These are phyloP conservation scores for Paramecium bursaria DNA, from an alignment of 73 alveolate species.

Conservation along the genomic window DNA sequence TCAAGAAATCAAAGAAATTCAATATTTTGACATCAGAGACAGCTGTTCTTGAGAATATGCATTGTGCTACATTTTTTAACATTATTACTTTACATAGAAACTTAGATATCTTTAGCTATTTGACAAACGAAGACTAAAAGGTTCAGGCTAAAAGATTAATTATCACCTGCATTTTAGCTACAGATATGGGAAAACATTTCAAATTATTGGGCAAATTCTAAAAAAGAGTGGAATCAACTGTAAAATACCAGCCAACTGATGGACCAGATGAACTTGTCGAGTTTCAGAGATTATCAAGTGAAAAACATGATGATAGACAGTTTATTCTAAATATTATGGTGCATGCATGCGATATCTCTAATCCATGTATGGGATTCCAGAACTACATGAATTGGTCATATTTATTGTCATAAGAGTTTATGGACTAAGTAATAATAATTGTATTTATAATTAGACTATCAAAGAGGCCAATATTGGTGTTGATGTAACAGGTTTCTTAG, in stretches of 20 bases:
- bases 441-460: constrained; percentile 36
- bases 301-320: constrained; percentile 55
- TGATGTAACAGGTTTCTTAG: constrained; percentile 60
- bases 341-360: constrained; percentile 70
- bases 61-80: constrained; percentile 66
- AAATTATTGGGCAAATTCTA: constrained; percentile 35
- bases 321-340: constrained; percentile 65
- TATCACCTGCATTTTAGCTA: constrained; percentile 64
- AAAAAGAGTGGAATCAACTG: constrained; percentile 65
- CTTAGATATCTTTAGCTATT: constrained; percentile 42
- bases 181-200: constrained; percentile 69
- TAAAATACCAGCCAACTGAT: background rate
- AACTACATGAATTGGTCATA: constrained; percentile 72
- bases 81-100: constrained; percentile 55
- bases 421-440: constrained; percentile 55
- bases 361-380: constrained; percentile 58
- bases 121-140: constrained; percentile 47
- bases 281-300: constrained; percentile 40
- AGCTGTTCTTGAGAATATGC: constrained; percentile 71
- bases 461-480: constrained; percentile 68
- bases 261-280: constrained; percentile 57
- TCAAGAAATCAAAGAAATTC: constrained; percentile 52
- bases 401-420: constrained; percentile 61
- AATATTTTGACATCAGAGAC: constrained; percentile 46
- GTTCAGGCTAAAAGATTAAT: constrained; percentile 45